Evolutionary conservation across 164 flowering plant species (phyloP), one percentile per base, ranked within the genome.

Genomic region (Tetrastigma voinierianum): DNA sequence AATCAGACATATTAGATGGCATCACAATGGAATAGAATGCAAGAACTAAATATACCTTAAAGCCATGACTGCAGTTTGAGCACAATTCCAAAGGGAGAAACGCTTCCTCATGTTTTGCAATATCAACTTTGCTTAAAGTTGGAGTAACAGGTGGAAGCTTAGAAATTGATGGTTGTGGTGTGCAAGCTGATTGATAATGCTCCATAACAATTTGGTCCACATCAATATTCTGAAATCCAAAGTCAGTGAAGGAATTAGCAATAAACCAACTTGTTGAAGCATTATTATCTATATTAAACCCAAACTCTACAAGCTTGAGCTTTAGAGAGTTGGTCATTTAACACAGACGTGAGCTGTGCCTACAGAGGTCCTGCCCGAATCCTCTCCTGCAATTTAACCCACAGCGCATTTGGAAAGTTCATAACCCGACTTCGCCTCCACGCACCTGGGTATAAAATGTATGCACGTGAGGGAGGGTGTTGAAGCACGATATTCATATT

Each of bases 131-230:
- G 65, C 57, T 57, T 18, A 56, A 67, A 67, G 58, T 40, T 15
- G 97, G 88, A 54, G 86, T 85, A 59, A 72, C 67, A 16, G 84
- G 76, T 58, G 81, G 87, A 75, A 70, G 68, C 70, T 77, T 84
- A 44, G 83, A 78, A 10, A 62, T 14, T 67, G 90, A 77, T 53
- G 92, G 77, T 78, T 83, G 90, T 67, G 96, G 96, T 15, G 97
- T 87, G 74, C 80, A 71, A 73, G 74, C 74, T 43, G 94, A 72
- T 63, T 92, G 94, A 74, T 79, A 83, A 69, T 95, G 98, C 69
- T 90, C 83, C 80, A 77, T 74, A 51, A 89, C 89, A 65, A 95
- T 89, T 78, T 90, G 96, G 75, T 95, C 99, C 60, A 95, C 86
- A 72, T 95, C 98, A 68, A 95, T 83, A 77, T 76, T 74, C 97